phyloP scores from a whole-genome alignment of 805 yeast species.

The Yarrowia sp. region DNA sequence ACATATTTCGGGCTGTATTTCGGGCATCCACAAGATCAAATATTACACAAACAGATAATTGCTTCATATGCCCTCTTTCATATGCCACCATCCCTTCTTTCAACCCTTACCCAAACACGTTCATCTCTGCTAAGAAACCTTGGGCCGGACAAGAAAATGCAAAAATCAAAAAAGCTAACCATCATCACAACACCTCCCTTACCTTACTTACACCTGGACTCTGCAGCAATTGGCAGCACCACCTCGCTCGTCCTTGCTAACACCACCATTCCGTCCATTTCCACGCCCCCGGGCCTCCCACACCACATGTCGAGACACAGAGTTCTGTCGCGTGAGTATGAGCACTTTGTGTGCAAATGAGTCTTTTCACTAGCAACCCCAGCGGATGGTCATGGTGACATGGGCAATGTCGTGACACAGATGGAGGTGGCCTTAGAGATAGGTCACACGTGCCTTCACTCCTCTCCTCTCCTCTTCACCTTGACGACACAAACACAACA shows the following conservation, averaged over 20 bases:
- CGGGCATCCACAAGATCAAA: no score
- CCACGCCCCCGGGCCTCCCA: constrained; percentile 23
- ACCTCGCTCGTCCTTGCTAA: constrained; percentile 18
- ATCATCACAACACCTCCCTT: constrained; percentile 26
- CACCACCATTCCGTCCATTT: constrained; percentile 24
- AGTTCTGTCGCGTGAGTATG: constrained; percentile 26
- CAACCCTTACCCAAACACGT: constrained; percentile 13
- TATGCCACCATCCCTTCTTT: no score
- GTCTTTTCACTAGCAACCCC: not conserved
- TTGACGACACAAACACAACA: no score
- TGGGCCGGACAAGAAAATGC: not conserved
- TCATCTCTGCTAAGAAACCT: constrained; percentile 16
- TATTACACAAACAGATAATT: no score
- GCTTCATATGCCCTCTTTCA: no score
- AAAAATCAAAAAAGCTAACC: constrained; percentile 23
- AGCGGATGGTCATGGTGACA: no score
- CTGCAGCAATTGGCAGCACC: constrained; percentile 27
- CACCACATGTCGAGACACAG: constrained; percentile 27
- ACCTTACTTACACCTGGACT: constrained; percentile 19
- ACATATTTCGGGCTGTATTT: no score
- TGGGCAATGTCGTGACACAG: no score
- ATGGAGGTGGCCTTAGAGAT: no score
- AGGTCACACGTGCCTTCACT: no score
- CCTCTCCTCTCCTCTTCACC: no score
- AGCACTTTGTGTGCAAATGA: not conserved